phyloP scores from a whole-genome alignment of 495 filamentous ascomycete genomes.

The Neurospora tetrasperma region DNA sequence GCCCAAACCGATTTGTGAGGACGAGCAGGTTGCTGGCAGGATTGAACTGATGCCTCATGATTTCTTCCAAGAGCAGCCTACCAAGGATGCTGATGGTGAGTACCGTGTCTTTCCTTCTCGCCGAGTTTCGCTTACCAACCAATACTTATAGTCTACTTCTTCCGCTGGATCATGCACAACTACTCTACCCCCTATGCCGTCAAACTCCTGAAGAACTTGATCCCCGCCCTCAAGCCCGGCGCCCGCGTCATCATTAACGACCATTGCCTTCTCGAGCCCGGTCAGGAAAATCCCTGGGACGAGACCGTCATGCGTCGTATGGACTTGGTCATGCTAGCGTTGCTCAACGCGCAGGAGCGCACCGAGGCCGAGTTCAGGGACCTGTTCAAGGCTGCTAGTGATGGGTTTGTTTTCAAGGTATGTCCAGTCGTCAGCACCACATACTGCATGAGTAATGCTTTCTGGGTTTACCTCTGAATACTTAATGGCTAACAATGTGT shows the following conservation, averaged over 20 bases:
- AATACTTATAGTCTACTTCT: slow-evolving; percentile 36
- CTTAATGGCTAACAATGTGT: slow-evolving; percentile 2
- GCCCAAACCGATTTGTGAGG: slow-evolving; percentile 29
- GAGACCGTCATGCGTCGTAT: slow-evolving; percentile 43
- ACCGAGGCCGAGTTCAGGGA: slow-evolving; percentile 36
- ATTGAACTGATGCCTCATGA: slow-evolving; percentile 42
- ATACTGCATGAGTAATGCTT: background rate
- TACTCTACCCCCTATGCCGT: slow-evolving; percentile 47
- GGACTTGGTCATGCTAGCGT: slow-evolving; percentile 46
- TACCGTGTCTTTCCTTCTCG: background rate
- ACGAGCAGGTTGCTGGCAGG: slow-evolving; percentile 26
- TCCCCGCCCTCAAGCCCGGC: slow-evolving; percentile 46
- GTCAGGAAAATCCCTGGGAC: slow-evolving; percentile 35
- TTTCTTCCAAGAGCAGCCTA: slow-evolving; percentile 45
- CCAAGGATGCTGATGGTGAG: slow-evolving; percentile 39
- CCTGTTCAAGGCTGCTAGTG: slow-evolving; percentile 36
- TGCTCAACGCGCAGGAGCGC: slow-evolving; percentile 47
- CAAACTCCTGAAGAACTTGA: slow-evolving; percentile 40
- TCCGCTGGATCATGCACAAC: slow-evolving; percentile 51
- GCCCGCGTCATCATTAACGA: slow-evolving; percentile 45
- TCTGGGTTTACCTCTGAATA: background rate
- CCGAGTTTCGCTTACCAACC: background rate
- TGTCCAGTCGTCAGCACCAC: background rate
- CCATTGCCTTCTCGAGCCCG: slow-evolving; percentile 36
- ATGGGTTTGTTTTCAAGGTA: slow-evolving; percentile 36